Evolutionary conservation across 805 yeast genomes (phyloP).

Genomic region (Suhomyces tanzawaensis): DNA sequence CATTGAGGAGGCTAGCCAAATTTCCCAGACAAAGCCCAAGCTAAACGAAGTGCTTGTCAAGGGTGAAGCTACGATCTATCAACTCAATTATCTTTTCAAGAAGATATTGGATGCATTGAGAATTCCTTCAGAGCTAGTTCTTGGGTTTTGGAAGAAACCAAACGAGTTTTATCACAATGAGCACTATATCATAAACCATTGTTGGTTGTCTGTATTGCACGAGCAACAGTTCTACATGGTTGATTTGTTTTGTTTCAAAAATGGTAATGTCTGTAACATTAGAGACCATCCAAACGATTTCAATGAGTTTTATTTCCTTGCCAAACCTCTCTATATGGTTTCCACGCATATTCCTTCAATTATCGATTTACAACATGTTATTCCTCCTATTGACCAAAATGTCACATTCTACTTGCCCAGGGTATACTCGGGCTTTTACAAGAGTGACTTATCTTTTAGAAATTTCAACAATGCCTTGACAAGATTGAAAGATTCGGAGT

Average conservation of each 20-base stretch:
- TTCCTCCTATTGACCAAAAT: constrained; percentile 78
- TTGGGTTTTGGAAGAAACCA: constrained; percentile 84
- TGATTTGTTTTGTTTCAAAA: constrained; percentile 50
- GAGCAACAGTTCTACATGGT: constrained; percentile 78
- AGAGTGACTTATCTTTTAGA: constrained; percentile 51
- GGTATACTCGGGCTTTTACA: constrained; percentile 77
- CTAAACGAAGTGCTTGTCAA: constrained; percentile 42
- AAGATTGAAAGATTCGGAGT: constrained; percentile 68
- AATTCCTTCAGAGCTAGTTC: constrained; percentile 70
- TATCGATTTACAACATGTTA: constrained; percentile 77
- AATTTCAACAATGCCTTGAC: constrained; percentile 78
- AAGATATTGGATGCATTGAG: constrained; percentile 68
- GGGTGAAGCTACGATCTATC: constrained; percentile 63
- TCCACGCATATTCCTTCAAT: constrained; percentile 85
- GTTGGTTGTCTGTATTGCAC: constrained; percentile 80
- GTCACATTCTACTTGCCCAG: constrained; percentile 81
- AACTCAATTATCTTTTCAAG: constrained; percentile 73
- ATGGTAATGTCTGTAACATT: constrained; percentile 31
- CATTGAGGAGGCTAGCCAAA: constrained; percentile 36
- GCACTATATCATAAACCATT: constrained; percentile 66
- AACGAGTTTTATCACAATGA: constrained; percentile 53
- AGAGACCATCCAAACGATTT: constrained; percentile 16
- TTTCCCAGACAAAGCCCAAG: constrained; percentile 39
- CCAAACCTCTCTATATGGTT: constrained; percentile 71
- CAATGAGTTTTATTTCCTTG: constrained; percentile 69